phyloP scores from a whole-genome alignment of 345 rosid species.

The Populus euphratica region DNA sequence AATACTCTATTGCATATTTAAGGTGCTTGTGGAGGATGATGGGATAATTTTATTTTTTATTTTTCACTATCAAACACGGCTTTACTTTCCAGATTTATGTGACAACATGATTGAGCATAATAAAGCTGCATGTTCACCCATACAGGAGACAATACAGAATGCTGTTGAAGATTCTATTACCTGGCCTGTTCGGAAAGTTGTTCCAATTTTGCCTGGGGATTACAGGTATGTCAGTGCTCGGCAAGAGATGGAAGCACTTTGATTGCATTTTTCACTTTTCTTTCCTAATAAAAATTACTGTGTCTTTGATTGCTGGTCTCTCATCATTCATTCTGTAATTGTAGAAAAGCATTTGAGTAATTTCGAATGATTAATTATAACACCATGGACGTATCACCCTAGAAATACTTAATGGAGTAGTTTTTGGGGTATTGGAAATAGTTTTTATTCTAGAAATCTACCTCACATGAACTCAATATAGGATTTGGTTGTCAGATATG shows the following conservation, averaged over 20 bases:
- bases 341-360: background rate
- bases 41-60: background rate
- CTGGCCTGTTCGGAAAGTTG: constrained; percentile 96
- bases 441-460: background rate
- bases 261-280: constrained; percentile 1
- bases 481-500: background rate
- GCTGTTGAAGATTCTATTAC: constrained; percentile 95
- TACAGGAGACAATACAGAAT: constrained; percentile 83
- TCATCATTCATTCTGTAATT: background rate
- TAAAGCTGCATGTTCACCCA: constrained; percentile 14
- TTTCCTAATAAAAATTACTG: background rate
- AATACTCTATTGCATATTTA: background rate
- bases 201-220: constrained; percentile 97
- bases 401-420: background rate
- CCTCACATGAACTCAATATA: background rate
- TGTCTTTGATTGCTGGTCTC: background rate
- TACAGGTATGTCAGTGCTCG: constrained; percentile 53
- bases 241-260: background rate
- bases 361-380: background rate
- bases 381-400: background rate
- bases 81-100: background rate
- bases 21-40: background rate
- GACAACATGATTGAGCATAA: background rate
- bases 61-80: background rate
- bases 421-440: background rate